Evolutionary conservation across 306 rosid genomes (phyloP), one percentile per base, ranked within the genome.

Genomic region (Neltuma alba): DNA sequence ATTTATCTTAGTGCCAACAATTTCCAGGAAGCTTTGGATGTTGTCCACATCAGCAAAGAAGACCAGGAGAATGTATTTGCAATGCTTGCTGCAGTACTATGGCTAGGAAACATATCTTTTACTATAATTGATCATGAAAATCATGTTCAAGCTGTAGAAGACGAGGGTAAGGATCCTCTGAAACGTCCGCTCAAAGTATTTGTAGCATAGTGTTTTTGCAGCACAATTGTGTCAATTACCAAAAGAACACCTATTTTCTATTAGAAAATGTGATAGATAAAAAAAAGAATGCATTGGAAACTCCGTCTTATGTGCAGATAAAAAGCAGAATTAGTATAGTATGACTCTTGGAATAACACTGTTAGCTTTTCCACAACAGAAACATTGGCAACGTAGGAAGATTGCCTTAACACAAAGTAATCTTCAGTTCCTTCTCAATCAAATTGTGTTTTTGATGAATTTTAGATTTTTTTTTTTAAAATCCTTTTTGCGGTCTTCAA

Each of bases 21-120:
- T 80, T 82, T 87, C 83, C 69, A 96, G 99, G 99, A 96, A 85
- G 99, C 99, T 74, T 77, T 96, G 81, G 96, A 90, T 85, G 90
- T 96, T 80, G 98, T 95, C 80, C 99, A 95, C 81, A 82, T 96
- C 69, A 85, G 91, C 86, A 87, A 96, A 82, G 94, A 82, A 82
- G 94, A 96, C 76, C 98, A 93, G 85, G 89, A 90, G 66, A 88
- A 84, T 88, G 96, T 96, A 79, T 96, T 96, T 91, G 97, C 99
- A 69, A 93, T 96, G 99, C 92, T 96, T 84, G 93, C 98, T 85
- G 99, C 99, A 61, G 97, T 96, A n/a, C 88, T 96, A 73, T 96
- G 99, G 99, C 86, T 96, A 34, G 99, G 99, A 88, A 87, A 96
- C 83, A 81, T 93, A 76, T 89, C 97, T 31, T 96, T 93, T 84